phyloP scores from a whole-genome alignment of 345 rosid species.

The Syzygium grande region DNA sequence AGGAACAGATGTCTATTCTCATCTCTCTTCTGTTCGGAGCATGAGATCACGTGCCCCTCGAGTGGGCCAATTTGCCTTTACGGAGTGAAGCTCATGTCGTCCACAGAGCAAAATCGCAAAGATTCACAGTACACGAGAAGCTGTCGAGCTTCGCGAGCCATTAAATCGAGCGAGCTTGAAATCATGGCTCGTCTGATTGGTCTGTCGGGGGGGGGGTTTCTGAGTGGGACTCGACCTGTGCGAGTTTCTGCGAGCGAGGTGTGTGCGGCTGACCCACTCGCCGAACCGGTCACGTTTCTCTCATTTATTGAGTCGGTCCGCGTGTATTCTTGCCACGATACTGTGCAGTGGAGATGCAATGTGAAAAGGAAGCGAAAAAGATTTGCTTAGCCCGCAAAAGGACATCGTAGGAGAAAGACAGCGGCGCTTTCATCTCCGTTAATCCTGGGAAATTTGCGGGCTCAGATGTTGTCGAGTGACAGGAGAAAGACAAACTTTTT shows the following conservation, averaged over 20 bases:
- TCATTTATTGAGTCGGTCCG: neutral
- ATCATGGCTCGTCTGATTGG: neutral
- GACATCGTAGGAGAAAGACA: neutral
- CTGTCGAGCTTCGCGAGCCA: neutral
- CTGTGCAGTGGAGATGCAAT: neutral
- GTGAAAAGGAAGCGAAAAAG: neutral
- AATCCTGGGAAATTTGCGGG: neutral
- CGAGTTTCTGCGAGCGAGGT: neutral
- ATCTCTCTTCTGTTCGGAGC: neutral
- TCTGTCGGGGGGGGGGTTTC: neutral
- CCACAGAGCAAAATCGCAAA: neutral
- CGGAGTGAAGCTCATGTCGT: neutral
- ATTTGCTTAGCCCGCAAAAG: neutral
- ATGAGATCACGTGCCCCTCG: conserved; percentile 20
- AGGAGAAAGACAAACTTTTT: neutral
- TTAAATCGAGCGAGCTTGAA: neutral
- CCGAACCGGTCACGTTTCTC: neutral
- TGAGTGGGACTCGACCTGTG: neutral
- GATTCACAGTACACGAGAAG: no score
- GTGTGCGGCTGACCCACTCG: neutral
- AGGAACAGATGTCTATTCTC: neutral
- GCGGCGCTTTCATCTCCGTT: neutral
- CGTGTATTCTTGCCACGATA: neutral
- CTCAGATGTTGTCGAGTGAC: neutral
- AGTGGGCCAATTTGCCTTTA: neutral